phyloP scores from a whole-genome alignment of 768 basidiomycete genomes.

The Lactarius evosmus region DNA sequence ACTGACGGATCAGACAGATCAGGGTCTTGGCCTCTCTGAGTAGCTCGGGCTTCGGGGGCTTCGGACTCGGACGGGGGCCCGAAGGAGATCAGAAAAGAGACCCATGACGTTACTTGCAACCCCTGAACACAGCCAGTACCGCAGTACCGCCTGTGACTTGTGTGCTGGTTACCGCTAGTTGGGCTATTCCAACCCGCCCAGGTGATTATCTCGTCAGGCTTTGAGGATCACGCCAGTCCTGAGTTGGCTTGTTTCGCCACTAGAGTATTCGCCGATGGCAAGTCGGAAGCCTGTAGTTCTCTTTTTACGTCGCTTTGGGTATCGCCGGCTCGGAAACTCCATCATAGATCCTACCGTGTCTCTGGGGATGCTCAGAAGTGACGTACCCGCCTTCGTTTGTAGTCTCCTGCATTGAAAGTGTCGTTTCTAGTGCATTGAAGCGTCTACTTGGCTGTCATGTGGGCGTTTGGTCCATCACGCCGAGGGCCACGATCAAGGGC shows the following conservation, averaged over 20 bases:
- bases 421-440: background rate
- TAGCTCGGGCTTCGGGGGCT: background rate
- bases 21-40: background rate
- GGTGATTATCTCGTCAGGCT: background rate
- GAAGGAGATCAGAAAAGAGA: background rate
- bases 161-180: background rate
- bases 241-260: background rate
- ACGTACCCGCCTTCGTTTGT: constrained; percentile 2
- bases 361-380: background rate
- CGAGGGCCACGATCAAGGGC: constrained; percentile 1
- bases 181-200: background rate
- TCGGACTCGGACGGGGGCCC: background rate
- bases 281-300: background rate
- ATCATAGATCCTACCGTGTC: background rate
- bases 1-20: background rate
- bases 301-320: background rate
- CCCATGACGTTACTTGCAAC: background rate
- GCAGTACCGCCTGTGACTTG: background rate
- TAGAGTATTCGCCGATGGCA: background rate
- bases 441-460: background rate
- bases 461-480: background rate
- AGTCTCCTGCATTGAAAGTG: background rate
- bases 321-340: background rate
- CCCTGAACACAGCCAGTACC: background rate
- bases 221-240: background rate